A percentile compares a stretch with the other conserved stretches of the same genome.
These are phyloP conservation scores for Oldenlandia corymbosa DNA, from an alignment of 257 asterid genomes.

Conservation along the genomic window DNA sequence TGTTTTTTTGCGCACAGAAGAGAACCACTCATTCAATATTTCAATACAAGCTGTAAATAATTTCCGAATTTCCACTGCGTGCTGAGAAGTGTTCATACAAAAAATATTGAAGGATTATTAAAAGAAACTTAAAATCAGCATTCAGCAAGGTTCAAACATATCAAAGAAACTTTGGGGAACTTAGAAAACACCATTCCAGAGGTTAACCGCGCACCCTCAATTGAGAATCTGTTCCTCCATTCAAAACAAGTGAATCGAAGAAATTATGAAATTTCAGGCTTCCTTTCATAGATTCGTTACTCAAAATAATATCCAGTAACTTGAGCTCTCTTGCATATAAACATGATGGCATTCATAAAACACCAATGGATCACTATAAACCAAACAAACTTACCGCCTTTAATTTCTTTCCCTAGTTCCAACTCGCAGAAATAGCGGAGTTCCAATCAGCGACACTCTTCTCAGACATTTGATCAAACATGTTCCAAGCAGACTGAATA, in stretches of 20 bases:
- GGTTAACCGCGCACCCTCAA: background rate
- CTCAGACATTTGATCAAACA: constrained; percentile 65
- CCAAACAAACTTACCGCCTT: constrained; percentile 52
- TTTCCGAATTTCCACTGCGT: background rate
- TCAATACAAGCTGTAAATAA: no score
- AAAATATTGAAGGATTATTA: background rate
- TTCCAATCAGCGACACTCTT: constrained; percentile 57
- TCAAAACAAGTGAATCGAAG: background rate
- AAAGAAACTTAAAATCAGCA: background rate
- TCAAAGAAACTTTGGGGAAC: no score
- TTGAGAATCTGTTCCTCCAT: background rate
- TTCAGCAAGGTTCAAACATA: background rate
- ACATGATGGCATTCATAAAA: no score
- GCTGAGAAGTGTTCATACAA: background rate
- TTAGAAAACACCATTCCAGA: no score
- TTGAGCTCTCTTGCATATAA: background rate
- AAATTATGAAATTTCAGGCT: background rate
- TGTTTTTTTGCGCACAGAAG: no score
- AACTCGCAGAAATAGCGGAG: constrained; percentile 52
- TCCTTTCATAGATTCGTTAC: background rate
- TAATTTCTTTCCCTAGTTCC: constrained; percentile 51
- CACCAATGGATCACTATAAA: no score
- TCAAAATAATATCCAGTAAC: background rate
- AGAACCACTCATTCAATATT: no score
- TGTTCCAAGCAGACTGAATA: constrained; percentile 36